Evolutionary conservation across 306 rosid genomes (phyloP).

Genomic region (Prunus campanulata): DNA sequence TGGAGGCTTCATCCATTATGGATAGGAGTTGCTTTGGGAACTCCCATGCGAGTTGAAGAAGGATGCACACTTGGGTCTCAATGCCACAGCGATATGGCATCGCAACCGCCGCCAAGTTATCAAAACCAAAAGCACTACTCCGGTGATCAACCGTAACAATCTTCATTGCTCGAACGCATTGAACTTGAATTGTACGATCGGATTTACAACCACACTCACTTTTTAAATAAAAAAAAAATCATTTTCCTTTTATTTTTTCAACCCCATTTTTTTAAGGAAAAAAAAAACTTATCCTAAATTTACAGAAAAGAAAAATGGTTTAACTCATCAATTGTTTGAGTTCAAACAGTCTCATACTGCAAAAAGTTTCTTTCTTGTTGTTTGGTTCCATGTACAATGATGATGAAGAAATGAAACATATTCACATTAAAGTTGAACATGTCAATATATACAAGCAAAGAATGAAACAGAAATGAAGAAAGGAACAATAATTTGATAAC

Average conservation of each 20-base stretch:
- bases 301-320: too few relatives aligned
- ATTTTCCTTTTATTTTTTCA: too few relatives aligned
- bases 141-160: constrained; percentile 78
- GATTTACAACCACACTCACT: too few relatives aligned
- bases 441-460: neutral
- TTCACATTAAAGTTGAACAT: neutral
- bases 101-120: constrained; percentile 51
- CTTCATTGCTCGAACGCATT: constrained; percentile 38
- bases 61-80: constrained; percentile 97
- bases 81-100: constrained; percentile 75
- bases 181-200: too few relatives aligned
- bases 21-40: constrained; percentile 84
- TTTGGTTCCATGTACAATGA: too few relatives aligned
- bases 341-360: too few relatives aligned
- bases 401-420: too few relatives aligned
- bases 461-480: neutral
- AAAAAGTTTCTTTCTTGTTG: too few relatives aligned
- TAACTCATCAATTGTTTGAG: too few relatives aligned
- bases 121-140: constrained; percentile 43
- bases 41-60: constrained; percentile 91
- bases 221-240: too few relatives aligned
- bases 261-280: too few relatives aligned
- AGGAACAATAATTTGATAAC: neutral
- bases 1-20: constrained; percentile 97
- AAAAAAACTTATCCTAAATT: too few relatives aligned